phyloP scores from a whole-genome alignment of 225 moss, liverwort and hornwort genomes.

The Physcomitrium patens region DNA sequence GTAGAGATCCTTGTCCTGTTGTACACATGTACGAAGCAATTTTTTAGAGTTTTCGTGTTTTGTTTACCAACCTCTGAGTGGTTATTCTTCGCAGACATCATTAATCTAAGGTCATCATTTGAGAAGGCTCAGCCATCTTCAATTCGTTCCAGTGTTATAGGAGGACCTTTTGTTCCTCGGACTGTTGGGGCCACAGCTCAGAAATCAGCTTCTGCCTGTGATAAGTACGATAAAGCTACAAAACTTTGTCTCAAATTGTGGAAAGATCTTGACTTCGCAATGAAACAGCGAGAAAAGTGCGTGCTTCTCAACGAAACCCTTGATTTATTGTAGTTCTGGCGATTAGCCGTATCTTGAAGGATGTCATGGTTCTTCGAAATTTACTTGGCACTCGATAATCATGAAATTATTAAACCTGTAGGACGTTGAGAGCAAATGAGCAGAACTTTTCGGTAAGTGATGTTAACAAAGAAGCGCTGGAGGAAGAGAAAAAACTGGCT shows the following conservation, averaged over 20 bases:
- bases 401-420: conserved; percentile 32
- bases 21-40: too few relatives aligned
- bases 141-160: neutral
- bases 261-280: conserved; percentile 50
- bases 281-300: conserved; percentile 51
- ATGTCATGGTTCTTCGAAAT: neutral
- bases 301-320: conserved; percentile 2
- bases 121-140: neutral
- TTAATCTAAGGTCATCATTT: neutral
- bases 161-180: neutral
- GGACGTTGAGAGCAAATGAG: conserved; percentile 43
- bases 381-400: neutral
- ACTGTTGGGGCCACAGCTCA: neutral
- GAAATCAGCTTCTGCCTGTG: conserved; percentile 21
- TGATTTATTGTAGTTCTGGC: conserved; percentile 7
- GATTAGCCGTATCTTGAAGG: neutral
- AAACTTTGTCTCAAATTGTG: conserved; percentile 52
- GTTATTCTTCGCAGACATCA: neutral
- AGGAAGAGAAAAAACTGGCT: conserved; percentile 43
- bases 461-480: conserved; percentile 35
- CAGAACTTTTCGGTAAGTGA: conserved; percentile 23
- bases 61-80: too few relatives aligned
- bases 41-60: too few relatives aligned
- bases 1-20: too few relatives aligned
- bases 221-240: conserved; percentile 34